These are phyloP conservation scores for Breviolum minutum DNA, from an alignment of 73 alveolate species.

Conservation along the genomic window DNA sequence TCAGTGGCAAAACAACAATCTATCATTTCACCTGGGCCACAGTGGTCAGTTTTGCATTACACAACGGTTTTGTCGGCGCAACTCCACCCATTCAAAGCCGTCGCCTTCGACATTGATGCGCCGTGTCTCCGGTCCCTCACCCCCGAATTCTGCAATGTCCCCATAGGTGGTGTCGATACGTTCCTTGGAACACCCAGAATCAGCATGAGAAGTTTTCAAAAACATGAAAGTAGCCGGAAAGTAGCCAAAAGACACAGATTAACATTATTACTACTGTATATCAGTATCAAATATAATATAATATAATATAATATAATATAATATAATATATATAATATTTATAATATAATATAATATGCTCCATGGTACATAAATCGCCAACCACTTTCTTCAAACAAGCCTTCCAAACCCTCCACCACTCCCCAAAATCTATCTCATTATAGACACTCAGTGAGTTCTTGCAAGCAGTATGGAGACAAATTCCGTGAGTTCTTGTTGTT, in stretches of 20 bases:
- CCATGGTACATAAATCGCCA: too few relatives aligned
- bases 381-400: too few relatives aligned
- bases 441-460: neutral
- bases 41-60: neutral
- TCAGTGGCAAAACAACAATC: too few relatives aligned
- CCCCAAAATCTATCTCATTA: neutral
- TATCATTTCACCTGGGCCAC: neutral
- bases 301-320: too few relatives aligned
- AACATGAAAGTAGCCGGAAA: too few relatives aligned
- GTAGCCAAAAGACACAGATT: too few relatives aligned
- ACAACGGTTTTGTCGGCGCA: neutral
- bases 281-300: too few relatives aligned
- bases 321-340: too few relatives aligned
- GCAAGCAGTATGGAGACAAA: neutral
- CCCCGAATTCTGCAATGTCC: conserved; percentile 94
- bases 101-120: conserved; percentile 58
- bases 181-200: neutral
- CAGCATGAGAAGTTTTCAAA: neutral
- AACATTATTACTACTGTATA: too few relatives aligned
- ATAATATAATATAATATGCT: too few relatives aligned
- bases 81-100: neutral
- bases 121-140: conserved; percentile 90
- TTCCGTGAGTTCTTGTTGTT: too few relatives aligned
- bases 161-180: conserved; percentile 87
- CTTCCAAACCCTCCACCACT: too few relatives aligned